Evolutionary conservation across 2,329 filamentous ascomycete species (phyloP), one percentile per base, ranked within the genome.

Genomic region (Falciphora oryzae): DNA sequence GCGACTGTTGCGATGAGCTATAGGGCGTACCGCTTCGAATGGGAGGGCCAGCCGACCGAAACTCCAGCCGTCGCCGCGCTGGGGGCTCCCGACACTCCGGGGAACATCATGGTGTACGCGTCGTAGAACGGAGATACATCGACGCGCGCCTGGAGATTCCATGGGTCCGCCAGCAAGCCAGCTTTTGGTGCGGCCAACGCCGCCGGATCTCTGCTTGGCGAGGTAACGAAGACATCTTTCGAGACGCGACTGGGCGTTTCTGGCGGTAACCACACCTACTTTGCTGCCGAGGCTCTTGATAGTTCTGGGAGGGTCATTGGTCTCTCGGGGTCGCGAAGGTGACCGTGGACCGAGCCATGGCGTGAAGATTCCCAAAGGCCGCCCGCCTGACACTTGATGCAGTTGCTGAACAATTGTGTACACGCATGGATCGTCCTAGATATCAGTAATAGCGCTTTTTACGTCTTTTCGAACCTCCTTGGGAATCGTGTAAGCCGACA

Each of bases 21-120:
- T 68, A 79, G 84, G 38, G 80, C 79, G 2, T 82, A 81, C 71
- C 83, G 83, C 69, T 80, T 77, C 67, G 75, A 79, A 64, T 88
- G 84, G 83, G 76, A 76, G 1, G 81, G 78, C 1, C 68, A 74
- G 38, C 80, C 81, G 6, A 74, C 72, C n/a, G 80, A 77, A 25
- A 76, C 73, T 38, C 74, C 74, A 2, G 70, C 70, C 10, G 67
- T 73, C 50, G 67, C 70, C 4, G 73, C 72, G 0, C 67, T 70
- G 60, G 66, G 68, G 57, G 56, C n/a, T 3, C 61, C 73, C 65
- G 66, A 69, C 11, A 6, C 29, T 6, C 67, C 70, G 5, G 66
- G 68, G 1, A 64, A 59, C 10, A 68, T 67, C 1, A 68, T 66
- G 1, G 68, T 79, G 5, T 78, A 77, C 61, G 76, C 77, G 2